phyloP scores from a whole-genome alignment of 2,329 filamentous ascomycete species.

The Cercospora beticola region DNA sequence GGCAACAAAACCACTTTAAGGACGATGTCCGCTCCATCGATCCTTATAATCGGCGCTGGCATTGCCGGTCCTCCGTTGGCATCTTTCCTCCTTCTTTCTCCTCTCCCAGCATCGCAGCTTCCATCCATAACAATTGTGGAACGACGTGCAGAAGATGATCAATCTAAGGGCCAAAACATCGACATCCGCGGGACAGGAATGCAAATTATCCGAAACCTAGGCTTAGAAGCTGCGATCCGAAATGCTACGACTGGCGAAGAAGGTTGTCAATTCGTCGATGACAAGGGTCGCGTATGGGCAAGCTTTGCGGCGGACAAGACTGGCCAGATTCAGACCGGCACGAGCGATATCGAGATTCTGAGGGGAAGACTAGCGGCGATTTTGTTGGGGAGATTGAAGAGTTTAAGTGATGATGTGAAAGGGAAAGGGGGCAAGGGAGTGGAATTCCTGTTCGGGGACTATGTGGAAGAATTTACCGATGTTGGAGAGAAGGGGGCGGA shows the following conservation, averaged over 20 bases:
- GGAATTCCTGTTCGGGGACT: slow-evolving; percentile 36
- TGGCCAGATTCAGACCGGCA: slow-evolving; percentile 31
- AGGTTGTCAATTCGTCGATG: slow-evolving; percentile 35
- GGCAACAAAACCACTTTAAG: background rate
- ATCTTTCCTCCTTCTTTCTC: slow-evolving; percentile 30
- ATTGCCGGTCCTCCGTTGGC: slow-evolving; percentile 35
- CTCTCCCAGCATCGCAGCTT: slow-evolving; percentile 14
- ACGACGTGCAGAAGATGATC: slow-evolving; percentile 21
- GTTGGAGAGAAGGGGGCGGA: slow-evolving; percentile 27
- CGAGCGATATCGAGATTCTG: slow-evolving; percentile 38
- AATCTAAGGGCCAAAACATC: slow-evolving; percentile 36
- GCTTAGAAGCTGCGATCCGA: slow-evolving; percentile 33
- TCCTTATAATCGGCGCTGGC: slow-evolving; percentile 35
- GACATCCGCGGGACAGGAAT: slow-evolving; percentile 36
- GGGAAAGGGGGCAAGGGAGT: slow-evolving; percentile 29
- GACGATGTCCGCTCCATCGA: slow-evolving; percentile 14
- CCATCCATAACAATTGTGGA: slow-evolving; percentile 36
- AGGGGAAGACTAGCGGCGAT: slow-evolving; percentile 32
- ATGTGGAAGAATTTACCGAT: slow-evolving; percentile 28
- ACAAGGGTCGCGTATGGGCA: slow-evolving; percentile 25
- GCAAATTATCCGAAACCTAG: slow-evolving; percentile 33
- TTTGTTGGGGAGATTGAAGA: slow-evolving; percentile 25
- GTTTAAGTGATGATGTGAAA: slow-evolving; percentile 26
- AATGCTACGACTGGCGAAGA: slow-evolving; percentile 31
- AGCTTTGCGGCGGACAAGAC: slow-evolving; percentile 30